phyloP scores from a whole-genome alignment of 164 flowering plant species.

The Umbellularia californica region DNA sequence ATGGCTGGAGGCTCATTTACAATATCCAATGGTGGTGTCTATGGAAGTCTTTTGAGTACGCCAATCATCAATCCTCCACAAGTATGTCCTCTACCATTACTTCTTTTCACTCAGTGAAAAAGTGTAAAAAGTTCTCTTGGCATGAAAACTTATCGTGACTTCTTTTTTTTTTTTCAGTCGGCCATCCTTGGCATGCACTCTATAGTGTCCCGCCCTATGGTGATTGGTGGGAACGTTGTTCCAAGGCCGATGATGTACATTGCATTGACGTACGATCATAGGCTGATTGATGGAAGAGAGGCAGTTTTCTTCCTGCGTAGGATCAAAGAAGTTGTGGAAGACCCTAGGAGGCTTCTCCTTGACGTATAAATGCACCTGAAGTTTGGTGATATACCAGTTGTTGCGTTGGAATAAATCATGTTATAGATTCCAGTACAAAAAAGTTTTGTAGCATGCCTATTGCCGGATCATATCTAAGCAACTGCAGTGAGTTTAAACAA shows the following conservation, averaged over 20 bases:
- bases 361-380: constrained; percentile 44
- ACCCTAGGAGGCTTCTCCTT: constrained; percentile 88
- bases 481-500: no score
- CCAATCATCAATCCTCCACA: constrained; percentile 99
- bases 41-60: constrained; percentile 95
- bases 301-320: constrained; percentile 93
- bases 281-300: constrained; percentile 98
- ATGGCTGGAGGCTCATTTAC: constrained; percentile 99
- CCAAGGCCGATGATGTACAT: constrained; percentile 98
- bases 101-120: background rate
- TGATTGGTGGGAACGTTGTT: constrained; percentile 69
- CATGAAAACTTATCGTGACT: background rate
- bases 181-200: constrained; percentile 98
- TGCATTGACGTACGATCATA: constrained; percentile 88
- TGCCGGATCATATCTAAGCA: no score
- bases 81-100: constrained; percentile 31
- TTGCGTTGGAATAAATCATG: no score
- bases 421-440: no score
- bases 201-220: constrained; percentile 93
- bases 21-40: constrained; percentile 96
- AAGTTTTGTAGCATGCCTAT: no score
- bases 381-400: no score
- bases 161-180: constrained; percentile 40
- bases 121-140: background rate
- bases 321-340: constrained; percentile 93